phyloP scores from a whole-genome alignment of 2,329 filamentous ascomycete species.

The Fusarium subglutinans region DNA sequence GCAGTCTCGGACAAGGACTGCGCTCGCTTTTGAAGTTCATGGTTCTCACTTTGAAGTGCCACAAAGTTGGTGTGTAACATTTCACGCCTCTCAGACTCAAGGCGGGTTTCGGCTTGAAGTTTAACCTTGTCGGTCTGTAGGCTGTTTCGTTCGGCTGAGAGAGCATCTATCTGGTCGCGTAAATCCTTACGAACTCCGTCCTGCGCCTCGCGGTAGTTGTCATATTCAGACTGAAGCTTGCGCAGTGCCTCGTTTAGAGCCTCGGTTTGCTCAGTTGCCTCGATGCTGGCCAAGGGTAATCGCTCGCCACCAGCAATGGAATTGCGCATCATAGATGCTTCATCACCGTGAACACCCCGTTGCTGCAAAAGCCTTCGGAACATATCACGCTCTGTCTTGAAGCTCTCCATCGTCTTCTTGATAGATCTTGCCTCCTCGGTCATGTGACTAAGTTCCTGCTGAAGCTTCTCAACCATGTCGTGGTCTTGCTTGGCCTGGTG shows the following conservation, averaged over 20 bases:
- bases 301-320: conserved; percentile 69
- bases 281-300: conserved; percentile 66
- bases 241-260: conserved; percentile 80
- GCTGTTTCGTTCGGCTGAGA: conserved; percentile 83
- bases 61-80: conserved; percentile 90
- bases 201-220: conserved; percentile 87
- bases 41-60: conserved; percentile 85
- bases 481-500: conserved; percentile 70
- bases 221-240: conserved; percentile 89
- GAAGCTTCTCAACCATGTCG: conserved; percentile 76
- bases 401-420: conserved; percentile 86
- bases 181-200: conserved; percentile 82
- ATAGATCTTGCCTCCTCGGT: conserved; percentile 87
- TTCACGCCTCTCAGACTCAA: conserved; percentile 85
- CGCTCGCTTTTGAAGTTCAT: conserved; percentile 84
- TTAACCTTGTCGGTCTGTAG: conserved; percentile 85
- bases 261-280: conserved; percentile 64
- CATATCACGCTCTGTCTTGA: conserved; percentile 95
- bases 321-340: conserved; percentile 75
- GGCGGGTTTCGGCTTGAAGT: conserved; percentile 80
- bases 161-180: conserved; percentile 82
- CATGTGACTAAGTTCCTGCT: conserved; percentile 77
- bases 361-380: conserved; percentile 94
- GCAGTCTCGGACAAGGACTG: conserved; percentile 81
- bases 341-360: conserved; percentile 66